A percentile compares a stretch with the other conserved stretches of the same genome.
phyloP scores from a whole-genome alignment of 2,329 filamentous ascomycete genomes.

The Xylaria sp. region DNA sequence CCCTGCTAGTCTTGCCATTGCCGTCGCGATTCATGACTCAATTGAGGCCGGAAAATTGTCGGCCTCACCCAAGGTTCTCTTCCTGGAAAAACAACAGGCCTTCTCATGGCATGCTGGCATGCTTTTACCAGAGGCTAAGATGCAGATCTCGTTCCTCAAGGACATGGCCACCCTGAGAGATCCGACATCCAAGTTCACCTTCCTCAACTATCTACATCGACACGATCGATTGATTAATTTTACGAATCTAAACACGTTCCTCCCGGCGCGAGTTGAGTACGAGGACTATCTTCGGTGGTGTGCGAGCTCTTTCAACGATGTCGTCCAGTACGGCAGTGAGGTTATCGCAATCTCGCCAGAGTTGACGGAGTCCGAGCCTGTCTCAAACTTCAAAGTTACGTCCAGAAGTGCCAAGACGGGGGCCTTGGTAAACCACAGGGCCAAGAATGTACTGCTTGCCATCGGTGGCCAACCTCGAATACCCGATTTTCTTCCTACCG shows the following conservation, averaged over 20 bases:
- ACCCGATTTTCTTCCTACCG: constrained; percentile 62
- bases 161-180: constrained; percentile 86
- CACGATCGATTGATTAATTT: constrained; percentile 82
- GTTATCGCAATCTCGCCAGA: constrained; percentile 66
- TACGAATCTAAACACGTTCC: constrained; percentile 82
- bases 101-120: constrained; percentile 96
- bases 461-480: constrained; percentile 61
- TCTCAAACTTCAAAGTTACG: constrained; percentile 62
- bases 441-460: constrained; percentile 61
- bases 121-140: constrained; percentile 86
- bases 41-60: constrained; percentile 47
- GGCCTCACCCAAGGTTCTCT: constrained; percentile 65
- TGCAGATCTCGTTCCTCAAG: constrained; percentile 98
- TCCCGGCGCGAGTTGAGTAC: constrained; percentile 81
- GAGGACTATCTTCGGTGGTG: constrained; percentile 97
- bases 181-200: constrained; percentile 86
- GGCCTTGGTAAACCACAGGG: constrained; percentile 45
- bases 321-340: constrained; percentile 72
- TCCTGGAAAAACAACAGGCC: constrained; percentile 75
- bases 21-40: constrained; percentile 81
- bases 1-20: constrained; percentile 83
- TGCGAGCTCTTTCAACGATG: constrained; percentile 67
- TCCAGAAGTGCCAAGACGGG: constrained; percentile 59
- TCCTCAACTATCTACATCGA: constrained; percentile 85
- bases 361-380: constrained; percentile 41